These are phyloP conservation scores for Choanephora cucurbitarum DNA, from an alignment of 371 early-diverging fungal species.

Conservation along the genomic window DNA sequence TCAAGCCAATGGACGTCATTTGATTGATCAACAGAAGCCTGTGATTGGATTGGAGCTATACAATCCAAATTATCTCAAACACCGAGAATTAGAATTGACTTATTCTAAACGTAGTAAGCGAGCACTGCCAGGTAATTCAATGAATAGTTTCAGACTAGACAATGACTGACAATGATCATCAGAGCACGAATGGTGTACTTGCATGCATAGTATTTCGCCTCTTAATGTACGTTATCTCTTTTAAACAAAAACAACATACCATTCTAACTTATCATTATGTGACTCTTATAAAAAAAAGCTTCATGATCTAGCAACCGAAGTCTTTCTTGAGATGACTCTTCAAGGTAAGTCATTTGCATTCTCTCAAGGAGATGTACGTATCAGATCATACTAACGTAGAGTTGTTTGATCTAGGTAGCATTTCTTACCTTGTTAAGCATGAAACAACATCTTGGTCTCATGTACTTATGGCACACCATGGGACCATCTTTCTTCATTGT, in stretches of 20 bases:
- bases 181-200: conserved; percentile 39
- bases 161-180: neutral
- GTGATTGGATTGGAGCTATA: conserved; percentile 12
- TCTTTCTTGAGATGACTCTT: conserved; percentile 30
- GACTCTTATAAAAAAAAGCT: too few species aligned
- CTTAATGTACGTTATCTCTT: conserved; percentile 16
- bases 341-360: conserved; percentile 19
- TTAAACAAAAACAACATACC: neutral
- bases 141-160: neutral
- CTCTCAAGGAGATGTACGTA: too few species aligned
- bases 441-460: conserved; percentile 32
- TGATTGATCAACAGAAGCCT: conserved; percentile 21
- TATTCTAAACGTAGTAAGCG: conserved; percentile 33
- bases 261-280: too few species aligned
- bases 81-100: conserved; percentile 19
- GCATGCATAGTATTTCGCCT: conserved; percentile 33
- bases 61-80: conserved; percentile 21
- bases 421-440: conserved; percentile 32
- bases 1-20: conserved; percentile 26
- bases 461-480: conserved; percentile 32
- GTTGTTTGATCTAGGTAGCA: conserved; percentile 29
- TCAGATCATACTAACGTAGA: too few species aligned
- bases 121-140: conserved; percentile 23
- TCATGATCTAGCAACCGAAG: conserved; percentile 28
- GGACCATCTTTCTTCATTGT: conserved; percentile 27